A percentile compares a stretch with the other conserved stretches of the same genome.
Evolutionary conservation across 2,329 filamentous ascomycete genomes (phyloP).

Genomic region (Diaporthe citri): DNA sequence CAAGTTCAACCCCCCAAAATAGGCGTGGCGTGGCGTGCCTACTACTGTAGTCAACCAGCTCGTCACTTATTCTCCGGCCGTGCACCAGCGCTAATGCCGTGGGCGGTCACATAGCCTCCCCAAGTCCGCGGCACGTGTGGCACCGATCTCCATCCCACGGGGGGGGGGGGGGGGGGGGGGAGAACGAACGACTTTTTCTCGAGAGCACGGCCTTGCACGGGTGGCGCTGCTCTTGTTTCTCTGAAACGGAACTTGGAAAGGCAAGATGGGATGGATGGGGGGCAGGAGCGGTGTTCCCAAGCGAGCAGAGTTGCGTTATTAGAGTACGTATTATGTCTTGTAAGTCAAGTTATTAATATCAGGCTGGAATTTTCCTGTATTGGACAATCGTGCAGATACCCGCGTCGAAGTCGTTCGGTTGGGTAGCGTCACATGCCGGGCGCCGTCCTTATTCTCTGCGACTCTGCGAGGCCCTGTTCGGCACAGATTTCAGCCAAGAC

Average conservation of each 20-base stretch:
- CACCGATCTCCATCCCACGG: conserved; percentile 6
- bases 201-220: conserved; percentile 16
- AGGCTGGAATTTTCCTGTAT: not conserved
- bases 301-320: not conserved
- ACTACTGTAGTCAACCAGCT: conserved; percentile 1
- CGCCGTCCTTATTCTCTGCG: not conserved
- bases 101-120: conserved; percentile 15
- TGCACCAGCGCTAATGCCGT: conserved; percentile 28
- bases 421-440: conserved; percentile 10
- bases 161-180: too few species aligned
- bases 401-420: conserved; percentile 3
- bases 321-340: not conserved
- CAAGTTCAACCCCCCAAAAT: not conserved
- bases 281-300: not conserved
- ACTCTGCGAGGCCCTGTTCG: not conserved
- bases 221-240: conserved; percentile 19
- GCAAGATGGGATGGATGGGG: not conserved
- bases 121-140: conserved; percentile 1
- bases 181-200: not conserved
- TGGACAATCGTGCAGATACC: not conserved
- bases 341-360: not conserved
- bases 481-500: conserved; percentile 16
- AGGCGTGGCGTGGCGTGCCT: conserved; percentile 12
- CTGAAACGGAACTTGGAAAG: not conserved
- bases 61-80: conserved; percentile 33